Evolutionary conservation across 2,329 filamentous ascomycete genomes (phyloP).

Genomic region (Pestalotiopsis sp.): DNA sequence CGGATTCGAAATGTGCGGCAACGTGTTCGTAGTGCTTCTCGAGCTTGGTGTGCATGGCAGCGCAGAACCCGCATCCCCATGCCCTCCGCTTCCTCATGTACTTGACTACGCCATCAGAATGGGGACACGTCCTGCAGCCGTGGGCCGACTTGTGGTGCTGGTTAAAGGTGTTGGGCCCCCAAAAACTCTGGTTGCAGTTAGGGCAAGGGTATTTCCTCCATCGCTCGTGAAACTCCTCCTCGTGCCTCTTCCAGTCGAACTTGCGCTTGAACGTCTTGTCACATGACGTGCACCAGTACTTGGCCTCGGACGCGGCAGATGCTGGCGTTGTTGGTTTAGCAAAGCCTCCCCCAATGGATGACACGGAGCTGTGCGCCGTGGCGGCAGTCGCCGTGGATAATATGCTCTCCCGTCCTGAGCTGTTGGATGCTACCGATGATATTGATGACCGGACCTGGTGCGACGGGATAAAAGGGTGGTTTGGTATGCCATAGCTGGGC

Average conservation of each 20-base stretch:
- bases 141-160: slow-evolving; percentile 70
- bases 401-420: slow-evolving; percentile 34
- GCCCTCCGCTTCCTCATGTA: slow-evolving; percentile 67
- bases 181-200: slow-evolving; percentile 70
- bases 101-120: slow-evolving; percentile 65
- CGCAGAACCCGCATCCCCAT: slow-evolving; percentile 72
- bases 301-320: slow-evolving; percentile 25
- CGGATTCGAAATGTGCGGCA: slow-evolving; percentile 67
- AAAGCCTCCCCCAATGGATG: slow-evolving; percentile 22
- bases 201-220: slow-evolving; percentile 70
- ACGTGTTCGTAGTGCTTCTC: slow-evolving; percentile 72
- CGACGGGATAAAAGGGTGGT: slow-evolving; percentile 26
- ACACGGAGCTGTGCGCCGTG: slow-evolving; percentile 33
- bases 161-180: slow-evolving; percentile 69
- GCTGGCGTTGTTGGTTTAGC: slow-evolving; percentile 18
- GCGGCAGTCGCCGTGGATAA: slow-evolving; percentile 32
- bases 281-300: slow-evolving; percentile 47
- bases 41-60: slow-evolving; percentile 62
- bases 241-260: slow-evolving; percentile 71
- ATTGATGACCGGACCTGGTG: slow-evolving; percentile 32
- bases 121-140: slow-evolving; percentile 66
- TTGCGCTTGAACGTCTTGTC: slow-evolving; percentile 70
- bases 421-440: slow-evolving; percentile 32
- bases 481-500: slow-evolving; percentile 25
- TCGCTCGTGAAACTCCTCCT: slow-evolving; percentile 71